A percentile compares a stretch with the other conserved stretches of the same genome.
Evolutionary conservation across 2,329 filamentous ascomycete genomes (phyloP).

Genomic region (Nemania sp.): DNA sequence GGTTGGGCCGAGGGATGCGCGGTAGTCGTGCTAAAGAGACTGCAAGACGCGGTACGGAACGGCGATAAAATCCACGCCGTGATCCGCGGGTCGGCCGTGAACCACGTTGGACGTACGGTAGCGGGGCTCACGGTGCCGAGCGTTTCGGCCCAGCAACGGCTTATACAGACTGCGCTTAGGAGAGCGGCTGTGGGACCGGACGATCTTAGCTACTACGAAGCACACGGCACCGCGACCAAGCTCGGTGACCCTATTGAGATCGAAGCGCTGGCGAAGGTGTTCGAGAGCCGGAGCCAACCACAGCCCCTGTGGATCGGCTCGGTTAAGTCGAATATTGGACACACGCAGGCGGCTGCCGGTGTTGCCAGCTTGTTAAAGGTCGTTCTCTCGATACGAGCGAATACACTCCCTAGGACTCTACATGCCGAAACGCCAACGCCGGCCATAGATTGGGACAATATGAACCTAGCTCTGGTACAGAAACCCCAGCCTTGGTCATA

Average conservation of each 20-base stretch:
- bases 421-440: constrained; percentile 40
- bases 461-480: constrained; percentile 35
- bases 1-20: constrained; percentile 27
- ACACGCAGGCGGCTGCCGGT: constrained; percentile 43
- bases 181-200: constrained; percentile 25
- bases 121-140: constrained; percentile 28
- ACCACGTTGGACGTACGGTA: constrained; percentile 28
- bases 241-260: constrained; percentile 32
- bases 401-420: constrained; percentile 40
- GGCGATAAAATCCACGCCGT: constrained; percentile 28
- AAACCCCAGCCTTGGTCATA: constrained; percentile 28
- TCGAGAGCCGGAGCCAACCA: constrained; percentile 20
- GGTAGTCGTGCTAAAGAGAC: constrained; percentile 23
- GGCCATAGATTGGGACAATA: constrained; percentile 34
- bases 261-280: constrained; percentile 27
- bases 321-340: constrained; percentile 45
- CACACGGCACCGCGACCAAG: constrained; percentile 42
- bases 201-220: constrained; percentile 39
- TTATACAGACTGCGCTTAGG: constrained; percentile 31
- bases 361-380: constrained; percentile 44
- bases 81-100: constrained; percentile 30
- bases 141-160: constrained; percentile 30
- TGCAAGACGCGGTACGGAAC: constrained; percentile 29
- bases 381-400: constrained; percentile 45
- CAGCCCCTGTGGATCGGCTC: constrained; percentile 38